phyloP scores from a whole-genome alignment of 169 alveolate genomes.

The Miamiensis avidus region DNA sequence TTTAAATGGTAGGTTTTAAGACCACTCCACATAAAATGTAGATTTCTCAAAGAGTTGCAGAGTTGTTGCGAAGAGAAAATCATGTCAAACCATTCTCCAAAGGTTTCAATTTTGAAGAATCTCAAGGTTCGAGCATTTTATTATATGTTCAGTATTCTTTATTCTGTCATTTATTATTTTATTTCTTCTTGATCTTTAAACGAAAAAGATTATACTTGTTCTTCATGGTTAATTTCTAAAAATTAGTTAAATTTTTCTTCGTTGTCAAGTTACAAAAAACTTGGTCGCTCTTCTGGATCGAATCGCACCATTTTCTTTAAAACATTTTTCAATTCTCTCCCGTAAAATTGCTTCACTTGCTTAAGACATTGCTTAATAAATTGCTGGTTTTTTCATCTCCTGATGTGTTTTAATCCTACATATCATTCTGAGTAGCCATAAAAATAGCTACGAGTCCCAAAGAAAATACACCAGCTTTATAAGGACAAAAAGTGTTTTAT shows the following conservation, averaged over 20 bases:
- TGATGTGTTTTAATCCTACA: not conserved
- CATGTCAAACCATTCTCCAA: not conserved
- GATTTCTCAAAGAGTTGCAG: too few relatives aligned
- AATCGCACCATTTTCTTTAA: not conserved
- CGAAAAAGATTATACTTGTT: not conserved
- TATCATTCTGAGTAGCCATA: not conserved
- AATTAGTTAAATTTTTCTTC: not conserved
- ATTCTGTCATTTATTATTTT: not conserved
- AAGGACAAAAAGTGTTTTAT: not conserved
- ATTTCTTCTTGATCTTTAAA: not conserved
- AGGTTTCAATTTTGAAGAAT: not conserved
- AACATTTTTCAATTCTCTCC: not conserved
- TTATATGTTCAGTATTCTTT: not conserved
- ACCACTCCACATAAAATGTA: not conserved
- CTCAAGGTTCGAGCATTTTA: not conserved
- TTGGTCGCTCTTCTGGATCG: not conserved
- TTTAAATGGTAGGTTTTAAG: too few relatives aligned
- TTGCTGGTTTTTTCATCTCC: not conserved
- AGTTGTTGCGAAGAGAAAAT: too few relatives aligned
- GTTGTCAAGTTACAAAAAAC: not conserved
- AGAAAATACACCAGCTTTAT: not conserved
- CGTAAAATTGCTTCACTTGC: not conserved
- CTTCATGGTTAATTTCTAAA: not conserved
- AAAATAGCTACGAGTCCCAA: not conserved
- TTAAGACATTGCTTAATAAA: too few relatives aligned